A percentile compares a stretch with the other conserved stretches of the same genome.
phyloP scores from a whole-genome alignment of 768 basidiomycete genomes.

The Podaxis rugospora region DNA sequence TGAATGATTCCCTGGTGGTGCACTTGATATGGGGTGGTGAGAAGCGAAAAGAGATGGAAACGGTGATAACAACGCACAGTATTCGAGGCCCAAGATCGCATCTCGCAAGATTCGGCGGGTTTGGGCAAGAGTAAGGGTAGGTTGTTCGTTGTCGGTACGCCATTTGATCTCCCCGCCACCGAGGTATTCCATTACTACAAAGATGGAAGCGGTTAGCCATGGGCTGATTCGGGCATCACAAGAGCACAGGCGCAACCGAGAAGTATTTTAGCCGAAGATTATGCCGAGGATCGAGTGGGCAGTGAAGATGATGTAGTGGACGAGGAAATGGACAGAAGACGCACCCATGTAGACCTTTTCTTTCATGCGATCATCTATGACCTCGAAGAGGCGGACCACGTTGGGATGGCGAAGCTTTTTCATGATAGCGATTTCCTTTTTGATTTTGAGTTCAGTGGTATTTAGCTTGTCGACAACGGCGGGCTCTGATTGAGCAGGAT shows the following conservation, averaged over 20 bases:
- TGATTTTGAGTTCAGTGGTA: conserved; percentile 78
- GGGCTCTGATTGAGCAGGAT: conserved; percentile 37
- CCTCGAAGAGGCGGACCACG: conserved; percentile 85
- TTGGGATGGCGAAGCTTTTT: conserved; percentile 92
- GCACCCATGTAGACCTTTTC: conserved; percentile 93
- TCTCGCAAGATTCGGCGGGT: conserved; percentile 87
- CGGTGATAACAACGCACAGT: conserved; percentile 55
- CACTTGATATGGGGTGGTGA: conserved; percentile 46
- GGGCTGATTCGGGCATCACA: conserved; percentile 3
- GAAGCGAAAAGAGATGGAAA: conserved; percentile 11
- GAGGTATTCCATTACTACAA: conserved; percentile 90
- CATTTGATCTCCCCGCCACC: conserved; percentile 94
- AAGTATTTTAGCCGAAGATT: conserved; percentile 4
- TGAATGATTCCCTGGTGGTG: conserved; percentile 98
- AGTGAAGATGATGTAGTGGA: neutral
- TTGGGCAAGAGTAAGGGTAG: conserved; percentile 80
- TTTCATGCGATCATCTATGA: conserved; percentile 87
- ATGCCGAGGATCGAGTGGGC: neutral
- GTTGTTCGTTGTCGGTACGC: conserved; percentile 59
- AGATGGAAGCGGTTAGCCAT: conserved; percentile 12
- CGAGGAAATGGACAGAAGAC: conserved; percentile 24
- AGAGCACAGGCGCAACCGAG: neutral
- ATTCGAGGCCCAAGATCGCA: conserved; percentile 91
- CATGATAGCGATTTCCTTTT: conserved; percentile 97
- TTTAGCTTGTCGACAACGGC: conserved; percentile 63